A percentile compares a stretch with the other conserved stretches of the same genome.
Evolutionary conservation across 805 yeast species (phyloP).

Genomic region (Monosporozyma siamensis): DNA sequence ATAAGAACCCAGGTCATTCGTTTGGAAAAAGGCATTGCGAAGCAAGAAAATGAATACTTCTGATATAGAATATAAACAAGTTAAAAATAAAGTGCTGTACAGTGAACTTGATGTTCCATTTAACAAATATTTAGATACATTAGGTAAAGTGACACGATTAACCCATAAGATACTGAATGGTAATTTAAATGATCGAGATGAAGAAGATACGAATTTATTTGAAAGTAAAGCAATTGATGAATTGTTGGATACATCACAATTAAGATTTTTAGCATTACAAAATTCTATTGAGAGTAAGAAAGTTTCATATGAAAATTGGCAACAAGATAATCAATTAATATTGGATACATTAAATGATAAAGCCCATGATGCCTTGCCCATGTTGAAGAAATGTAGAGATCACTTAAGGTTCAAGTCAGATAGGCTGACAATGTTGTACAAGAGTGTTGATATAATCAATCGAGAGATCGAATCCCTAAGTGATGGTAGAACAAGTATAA

Average conservation of each 20-base stretch:
- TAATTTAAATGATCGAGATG: constrained; percentile 11
- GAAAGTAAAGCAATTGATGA: no score
- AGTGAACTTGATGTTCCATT: constrained; percentile 22
- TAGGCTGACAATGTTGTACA: constrained; percentile 19
- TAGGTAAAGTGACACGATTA: constrained; percentile 14
- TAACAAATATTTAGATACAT: constrained; percentile 19
- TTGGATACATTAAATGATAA: constrained; percentile 10
- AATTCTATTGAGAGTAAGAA: constrained; percentile 22
- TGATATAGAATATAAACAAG: constrained; percentile 8
- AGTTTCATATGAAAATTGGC: constrained; percentile 17
- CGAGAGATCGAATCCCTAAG: constrained; percentile 18
- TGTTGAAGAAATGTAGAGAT: constrained; percentile 8
- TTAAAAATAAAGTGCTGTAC: constrained; percentile 18
- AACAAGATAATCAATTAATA: constrained; percentile 14
- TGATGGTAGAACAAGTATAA: constrained; percentile 17
- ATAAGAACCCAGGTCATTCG: no score
- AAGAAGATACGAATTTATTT: no score
- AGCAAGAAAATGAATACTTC: background rate
- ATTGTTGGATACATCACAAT: constrained; percentile 11
- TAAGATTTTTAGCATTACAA: constrained; percentile 20
- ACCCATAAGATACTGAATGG: constrained; percentile 17
- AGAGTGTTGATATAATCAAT: constrained; percentile 17
- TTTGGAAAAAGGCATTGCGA: no score
- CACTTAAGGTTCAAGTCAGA: constrained; percentile 8
- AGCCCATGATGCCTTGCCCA: constrained; percentile 10